phyloP scores from a whole-genome alignment of 805 yeast genomes.

The Ogataea trehaloabstinens region DNA sequence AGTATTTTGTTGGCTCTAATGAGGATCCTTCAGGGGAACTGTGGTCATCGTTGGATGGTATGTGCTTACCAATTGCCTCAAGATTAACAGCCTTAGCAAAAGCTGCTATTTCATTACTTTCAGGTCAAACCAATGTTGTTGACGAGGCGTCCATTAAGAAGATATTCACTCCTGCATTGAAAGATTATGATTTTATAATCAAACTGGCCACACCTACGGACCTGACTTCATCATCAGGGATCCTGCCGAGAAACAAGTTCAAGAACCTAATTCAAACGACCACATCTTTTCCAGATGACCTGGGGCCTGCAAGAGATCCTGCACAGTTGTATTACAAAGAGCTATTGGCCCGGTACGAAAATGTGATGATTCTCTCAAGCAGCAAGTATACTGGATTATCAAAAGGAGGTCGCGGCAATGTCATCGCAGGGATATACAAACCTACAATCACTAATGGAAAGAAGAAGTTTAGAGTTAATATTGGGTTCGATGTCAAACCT shows the following conservation, averaged over 20 bases:
- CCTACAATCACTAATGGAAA: slow-evolving; percentile 54
- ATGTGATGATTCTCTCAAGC: slow-evolving; percentile 67
- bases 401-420: slow-evolving; percentile 48
- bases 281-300: slow-evolving; percentile 40
- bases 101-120: slow-evolving; percentile 59
- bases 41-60: slow-evolving; percentile 48
- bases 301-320: slow-evolving; percentile 48
- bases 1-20: slow-evolving; percentile 78
- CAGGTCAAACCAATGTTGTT: slow-evolving; percentile 33
- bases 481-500: slow-evolving; percentile 74
- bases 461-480: slow-evolving; percentile 73
- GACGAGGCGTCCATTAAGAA: slow-evolving; percentile 42
- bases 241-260: slow-evolving; percentile 51
- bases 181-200: slow-evolving; percentile 82
- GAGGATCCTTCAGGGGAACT: slow-evolving; percentile 83
- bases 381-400: slow-evolving; percentile 53
- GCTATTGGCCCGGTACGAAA: slow-evolving; percentile 60
- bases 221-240: slow-evolving; percentile 51
- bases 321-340: slow-evolving; percentile 58
- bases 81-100: slow-evolving; percentile 85
- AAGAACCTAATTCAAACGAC: slow-evolving; percentile 52
- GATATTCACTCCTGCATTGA: slow-evolving; percentile 76
- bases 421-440: slow-evolving; percentile 78
- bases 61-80: slow-evolving; percentile 72
- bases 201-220: slow-evolving; percentile 42